Base-by-base conservation (phyloP, 805 yeast species). In the Myxozyma neotropica region DNA sequence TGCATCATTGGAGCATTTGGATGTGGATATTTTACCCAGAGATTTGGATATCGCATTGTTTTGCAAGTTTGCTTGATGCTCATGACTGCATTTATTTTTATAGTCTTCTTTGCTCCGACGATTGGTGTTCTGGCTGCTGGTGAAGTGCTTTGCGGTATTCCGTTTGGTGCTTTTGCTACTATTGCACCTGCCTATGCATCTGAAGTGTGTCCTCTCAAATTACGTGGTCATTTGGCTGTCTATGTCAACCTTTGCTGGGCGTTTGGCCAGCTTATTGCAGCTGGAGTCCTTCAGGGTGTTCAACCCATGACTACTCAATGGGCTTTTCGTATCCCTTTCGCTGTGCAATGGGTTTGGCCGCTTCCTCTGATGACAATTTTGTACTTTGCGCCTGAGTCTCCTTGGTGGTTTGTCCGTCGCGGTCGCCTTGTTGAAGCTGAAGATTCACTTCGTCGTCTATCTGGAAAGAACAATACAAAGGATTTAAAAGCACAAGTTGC, bases 281-380 rank as follows among this genome's bases (percentile, higher is more conserved):
- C 83, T 13, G 85, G 87, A 59, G 80, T 83, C 15, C 72, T 77
- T 65, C 75, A 74, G 63, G 81, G 75, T 50, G 70, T 72, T 49
- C 61, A 61, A 62, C 43, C 57, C 27, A 59, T 64, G 56, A 53
- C 61, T 1, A 67, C 73, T 31, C 67, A 74, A 21, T 67, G 76
- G 74, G 78, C 83, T 7, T 84, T 81, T 70, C 74, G 77, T 56
- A 74, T 81, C 33, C 86, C 87, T 10, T 82, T 81, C 68, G 85
- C 82, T 2, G 58, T 83, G 7, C 88, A 83, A 71, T 83, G 87
- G 87, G 70, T 77, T 5, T 83, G 85, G 85, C 80, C 84, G 8
- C 69, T 77, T 7, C 67, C 76, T 24, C 21, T 58, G 31, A 68
- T 77, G 13, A 82, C 83, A 36, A 67, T 83, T 24, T 65, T 78